Evolutionary conservation across 257 asterid species (phyloP).

Genomic region (Anisodus acutangulus): DNA sequence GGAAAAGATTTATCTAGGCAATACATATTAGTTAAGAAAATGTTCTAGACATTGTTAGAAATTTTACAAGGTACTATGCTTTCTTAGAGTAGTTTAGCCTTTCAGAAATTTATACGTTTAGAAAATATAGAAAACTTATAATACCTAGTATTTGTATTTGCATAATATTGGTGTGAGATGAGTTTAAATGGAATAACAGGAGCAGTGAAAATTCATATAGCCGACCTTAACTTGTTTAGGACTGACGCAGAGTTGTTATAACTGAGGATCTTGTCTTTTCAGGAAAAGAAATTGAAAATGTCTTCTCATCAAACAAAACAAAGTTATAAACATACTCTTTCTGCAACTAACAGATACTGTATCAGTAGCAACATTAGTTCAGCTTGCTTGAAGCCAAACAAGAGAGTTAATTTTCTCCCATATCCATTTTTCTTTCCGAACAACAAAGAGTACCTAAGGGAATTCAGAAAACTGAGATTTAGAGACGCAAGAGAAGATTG

Average conservation of each 20-base stretch:
- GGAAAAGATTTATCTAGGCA: too few species aligned
- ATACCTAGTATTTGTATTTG: background rate
- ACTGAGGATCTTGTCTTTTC: conserved; percentile 17
- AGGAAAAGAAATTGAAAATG: conserved; percentile 13
- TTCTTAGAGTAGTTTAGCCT: too few species aligned
- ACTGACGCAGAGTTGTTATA: background rate
- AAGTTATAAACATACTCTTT: background rate
- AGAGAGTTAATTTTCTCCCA: background rate
- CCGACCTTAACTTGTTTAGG: background rate
- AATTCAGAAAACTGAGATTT: background rate
- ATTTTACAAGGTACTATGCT: too few species aligned
- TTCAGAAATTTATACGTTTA: too few species aligned
- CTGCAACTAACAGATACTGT: conserved; percentile 12
- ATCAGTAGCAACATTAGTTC: conserved; percentile 15
- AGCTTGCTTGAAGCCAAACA: conserved; percentile 17
- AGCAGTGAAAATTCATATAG: background rate
- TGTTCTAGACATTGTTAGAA: too few species aligned
- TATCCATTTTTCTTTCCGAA: background rate
- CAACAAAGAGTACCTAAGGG: background rate
- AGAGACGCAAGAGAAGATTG: background rate
- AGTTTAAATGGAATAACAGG: conserved; percentile 3
- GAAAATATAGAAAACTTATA: background rate
- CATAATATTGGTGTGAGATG: background rate
- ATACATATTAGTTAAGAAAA: too few species aligned
- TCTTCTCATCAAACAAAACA: conserved; percentile 13